Conservation (phyloP, 306 rosid species). For the Elaeagnus macrophylla region DNA sequence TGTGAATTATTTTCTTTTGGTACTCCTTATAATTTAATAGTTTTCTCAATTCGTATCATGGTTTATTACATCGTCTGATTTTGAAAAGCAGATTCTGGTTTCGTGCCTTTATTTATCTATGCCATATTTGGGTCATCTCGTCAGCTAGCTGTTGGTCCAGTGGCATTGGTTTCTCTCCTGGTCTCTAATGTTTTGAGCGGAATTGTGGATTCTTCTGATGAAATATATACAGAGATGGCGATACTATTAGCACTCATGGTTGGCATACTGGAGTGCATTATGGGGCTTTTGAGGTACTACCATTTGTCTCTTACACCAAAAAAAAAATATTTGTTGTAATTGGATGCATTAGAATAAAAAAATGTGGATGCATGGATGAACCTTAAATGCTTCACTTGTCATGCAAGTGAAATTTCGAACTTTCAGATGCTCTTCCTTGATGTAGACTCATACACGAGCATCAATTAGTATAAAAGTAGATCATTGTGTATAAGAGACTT, state of each 20-base stretch:
- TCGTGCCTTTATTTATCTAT: conserved; percentile 82
- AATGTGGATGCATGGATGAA: no score
- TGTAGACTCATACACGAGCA: no score
- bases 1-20: neutral
- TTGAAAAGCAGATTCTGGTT: conserved; percentile 52
- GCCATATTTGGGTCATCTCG: conserved; percentile 96
- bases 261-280: conserved; percentile 77
- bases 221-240: conserved; percentile 74
- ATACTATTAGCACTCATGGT: conserved; percentile 91
- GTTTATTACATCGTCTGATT: conserved; percentile 7
- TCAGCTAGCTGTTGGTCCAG: conserved; percentile 99
- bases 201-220: conserved; percentile 69
- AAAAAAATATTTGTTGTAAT: no score
- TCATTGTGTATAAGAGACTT: no score
- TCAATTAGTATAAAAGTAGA: no score
- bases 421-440: no score
- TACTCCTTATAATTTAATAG: neutral
- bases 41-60: neutral
- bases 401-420: no score
- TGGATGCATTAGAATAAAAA: no score
- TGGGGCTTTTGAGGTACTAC: conserved; percentile 89
- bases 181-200: conserved; percentile 72
- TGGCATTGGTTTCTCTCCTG: conserved; percentile 95
- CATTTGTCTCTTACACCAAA: neutral
- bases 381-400: no score